A percentile compares a stretch with the other conserved stretches of the same genome.
Conservation (phyloP, 2,329 filamentous ascomycete genomes). For the Venturia oleaginea region DNA sequence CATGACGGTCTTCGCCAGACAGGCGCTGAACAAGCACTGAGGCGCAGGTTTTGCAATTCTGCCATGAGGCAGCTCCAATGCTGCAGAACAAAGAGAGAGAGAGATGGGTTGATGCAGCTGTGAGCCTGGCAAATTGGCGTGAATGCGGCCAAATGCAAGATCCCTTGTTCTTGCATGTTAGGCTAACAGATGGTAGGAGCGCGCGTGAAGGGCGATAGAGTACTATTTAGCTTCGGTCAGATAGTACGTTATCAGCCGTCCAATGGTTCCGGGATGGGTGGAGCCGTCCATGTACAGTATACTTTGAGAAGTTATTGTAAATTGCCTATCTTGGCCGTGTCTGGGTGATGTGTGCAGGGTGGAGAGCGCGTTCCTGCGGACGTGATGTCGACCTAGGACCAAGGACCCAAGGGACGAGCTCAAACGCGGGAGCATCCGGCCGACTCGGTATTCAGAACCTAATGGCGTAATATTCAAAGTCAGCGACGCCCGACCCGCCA, state of each 20-base stretch:
- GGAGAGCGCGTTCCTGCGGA: background rate
- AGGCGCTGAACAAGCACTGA: constrained; percentile 11
- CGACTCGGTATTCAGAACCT: background rate
- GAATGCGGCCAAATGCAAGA: constrained; percentile 10
- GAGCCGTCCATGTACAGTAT: background rate
- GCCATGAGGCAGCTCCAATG: constrained; percentile 10
- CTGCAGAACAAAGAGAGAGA: constrained; percentile 9
- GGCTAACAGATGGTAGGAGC: constrained; percentile 7
- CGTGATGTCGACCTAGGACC: background rate
- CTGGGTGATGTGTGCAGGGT: background rate
- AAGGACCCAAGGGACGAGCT: background rate
- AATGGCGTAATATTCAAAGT: background rate
- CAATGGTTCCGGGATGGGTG: background rate
- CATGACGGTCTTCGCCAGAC: constrained; percentile 11
- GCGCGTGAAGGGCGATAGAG: constrained; percentile 8
- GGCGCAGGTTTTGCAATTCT: background rate
- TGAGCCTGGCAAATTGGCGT: constrained; percentile 8
- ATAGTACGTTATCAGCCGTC: background rate
- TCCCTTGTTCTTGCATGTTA: constrained; percentile 11
- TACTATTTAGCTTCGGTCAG: constrained; percentile 2
- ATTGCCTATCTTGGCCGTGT: background rate
- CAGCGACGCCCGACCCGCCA: background rate
- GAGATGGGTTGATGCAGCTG: constrained; percentile 6
- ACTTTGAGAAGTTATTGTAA: background rate
- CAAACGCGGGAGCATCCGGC: constrained; percentile 1